These are phyloP conservation scores for Cyclanthera cordifolia DNA, from an alignment of 306 rosid species.

Conservation along the genomic window DNA sequence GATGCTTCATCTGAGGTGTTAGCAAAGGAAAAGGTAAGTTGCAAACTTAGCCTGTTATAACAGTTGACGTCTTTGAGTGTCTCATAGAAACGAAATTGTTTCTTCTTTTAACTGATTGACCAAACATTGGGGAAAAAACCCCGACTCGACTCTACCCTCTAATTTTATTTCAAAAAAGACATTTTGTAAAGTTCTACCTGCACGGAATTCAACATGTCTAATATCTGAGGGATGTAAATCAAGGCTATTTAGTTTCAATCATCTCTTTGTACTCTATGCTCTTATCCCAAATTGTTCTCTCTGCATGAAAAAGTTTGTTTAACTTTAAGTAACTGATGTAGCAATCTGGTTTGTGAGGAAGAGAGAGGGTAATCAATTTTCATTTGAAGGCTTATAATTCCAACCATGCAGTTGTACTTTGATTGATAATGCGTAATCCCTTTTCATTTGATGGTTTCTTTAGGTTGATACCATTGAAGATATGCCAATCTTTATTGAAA, in stretches of 20 bases:
- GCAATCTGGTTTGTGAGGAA: background rate
- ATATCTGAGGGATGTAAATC: background rate
- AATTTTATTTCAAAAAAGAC: background rate
- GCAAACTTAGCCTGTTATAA: background rate
- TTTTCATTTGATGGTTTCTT: background rate
- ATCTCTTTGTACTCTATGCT: background rate
- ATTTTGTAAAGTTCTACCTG: background rate
- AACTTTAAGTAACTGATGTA: background rate
- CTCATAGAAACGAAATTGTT: background rate
- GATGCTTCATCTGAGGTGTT: conserved; percentile 81
- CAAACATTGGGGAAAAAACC: background rate
- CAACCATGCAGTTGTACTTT: background rate
- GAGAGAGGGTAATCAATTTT: background rate
- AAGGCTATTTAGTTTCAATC: background rate
- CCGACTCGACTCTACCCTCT: background rate
- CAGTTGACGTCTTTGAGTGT: background rate
- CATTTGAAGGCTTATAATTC: background rate
- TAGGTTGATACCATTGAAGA: background rate
- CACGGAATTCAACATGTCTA: background rate
- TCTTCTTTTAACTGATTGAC: background rate
- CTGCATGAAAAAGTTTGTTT: background rate
- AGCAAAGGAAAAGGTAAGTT: conserved; percentile 78
- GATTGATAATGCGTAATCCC: background rate
- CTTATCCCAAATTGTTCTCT: background rate
- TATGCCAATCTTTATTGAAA: background rate